Conservation (phyloP, 805 yeast genomes). For the Starmera amethionina region DNA sequence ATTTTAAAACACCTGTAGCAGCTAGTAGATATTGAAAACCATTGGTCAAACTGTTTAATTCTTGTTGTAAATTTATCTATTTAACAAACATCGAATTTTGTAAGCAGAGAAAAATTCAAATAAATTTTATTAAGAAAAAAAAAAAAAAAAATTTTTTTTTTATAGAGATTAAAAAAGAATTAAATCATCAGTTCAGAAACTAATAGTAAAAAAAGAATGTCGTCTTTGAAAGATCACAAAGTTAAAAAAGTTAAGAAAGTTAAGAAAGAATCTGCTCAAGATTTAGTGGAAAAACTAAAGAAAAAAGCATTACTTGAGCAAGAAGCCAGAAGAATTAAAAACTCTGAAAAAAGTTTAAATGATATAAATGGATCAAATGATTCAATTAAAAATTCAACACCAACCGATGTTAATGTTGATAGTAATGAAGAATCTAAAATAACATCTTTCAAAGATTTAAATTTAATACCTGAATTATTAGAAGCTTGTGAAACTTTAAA, state of each 20-base stretch:
- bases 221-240: too few species aligned
- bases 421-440: constrained; percentile 14
- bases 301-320: constrained; percentile 25
- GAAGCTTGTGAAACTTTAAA: constrained; percentile 73
- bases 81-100: too few species aligned
- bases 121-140: too few species aligned
- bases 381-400: constrained; percentile 5
- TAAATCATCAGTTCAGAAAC: too few species aligned
- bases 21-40: too few species aligned
- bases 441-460: constrained; percentile 42
- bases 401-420: constrained; percentile 5
- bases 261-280: constrained; percentile 28
- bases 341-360: constrained; percentile 15
- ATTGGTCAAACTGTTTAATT: too few species aligned
- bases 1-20: too few species aligned
- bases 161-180: too few species aligned
- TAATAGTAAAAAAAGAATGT: too few species aligned
- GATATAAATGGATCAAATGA: constrained; percentile 5
- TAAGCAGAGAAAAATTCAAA: too few species aligned
- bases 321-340: constrained; percentile 1
- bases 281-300: constrained; percentile 48
- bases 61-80: too few species aligned
- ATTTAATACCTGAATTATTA: constrained; percentile 66
- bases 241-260: constrained; percentile 16
- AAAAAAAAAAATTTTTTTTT: too few species aligned